These are phyloP conservation scores for Xylariaceae sp. DNA, from an alignment of 2,329 filamentous ascomycete species.

Conservation along the genomic window DNA sequence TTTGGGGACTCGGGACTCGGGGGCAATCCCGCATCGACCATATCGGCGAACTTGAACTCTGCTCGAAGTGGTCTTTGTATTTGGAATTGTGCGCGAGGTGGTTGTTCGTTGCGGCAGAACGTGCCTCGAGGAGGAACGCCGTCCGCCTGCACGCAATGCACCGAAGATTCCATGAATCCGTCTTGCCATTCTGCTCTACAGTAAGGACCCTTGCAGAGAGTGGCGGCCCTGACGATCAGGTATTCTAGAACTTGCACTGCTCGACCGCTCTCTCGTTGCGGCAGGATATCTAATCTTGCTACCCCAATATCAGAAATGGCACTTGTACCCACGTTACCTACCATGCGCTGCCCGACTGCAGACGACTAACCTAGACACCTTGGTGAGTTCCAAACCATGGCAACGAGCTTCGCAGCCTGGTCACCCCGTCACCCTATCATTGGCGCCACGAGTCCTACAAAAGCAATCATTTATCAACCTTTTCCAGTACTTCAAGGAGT, in stretches of 20 bases:
- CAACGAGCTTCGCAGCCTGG: too few relatives aligned
- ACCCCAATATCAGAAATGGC: not conserved
- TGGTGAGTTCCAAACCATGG: too few relatives aligned
- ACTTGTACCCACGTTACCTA: not conserved
- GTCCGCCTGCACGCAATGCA: too few relatives aligned
- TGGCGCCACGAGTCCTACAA: too few relatives aligned
- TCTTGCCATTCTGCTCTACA: slow-evolving; percentile 4
- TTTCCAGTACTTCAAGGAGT: too few relatives aligned
- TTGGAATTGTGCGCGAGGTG: slow-evolving; percentile 15
- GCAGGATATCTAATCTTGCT: not conserved
- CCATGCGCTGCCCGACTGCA: too few relatives aligned
- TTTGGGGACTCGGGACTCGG: too few relatives aligned
- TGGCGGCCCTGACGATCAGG: slow-evolving; percentile 14
- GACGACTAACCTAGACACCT: too few relatives aligned
- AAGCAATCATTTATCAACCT: too few relatives aligned
- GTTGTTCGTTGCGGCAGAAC: slow-evolving; percentile 8
- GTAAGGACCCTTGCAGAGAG: not conserved
- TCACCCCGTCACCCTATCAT: too few relatives aligned
- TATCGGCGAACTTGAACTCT: slow-evolving; percentile 6
- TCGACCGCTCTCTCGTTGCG: not conserved
- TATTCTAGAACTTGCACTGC: slow-evolving; percentile 9
- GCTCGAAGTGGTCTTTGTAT: slow-evolving; percentile 3
- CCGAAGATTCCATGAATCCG: slow-evolving; percentile 1
- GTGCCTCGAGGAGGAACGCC: not conserved
- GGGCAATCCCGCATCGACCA: slow-evolving; percentile 6